Evolutionary conservation across 2,329 filamentous ascomycete genomes (phyloP).

Genomic region (Clonostachys solani): DNA sequence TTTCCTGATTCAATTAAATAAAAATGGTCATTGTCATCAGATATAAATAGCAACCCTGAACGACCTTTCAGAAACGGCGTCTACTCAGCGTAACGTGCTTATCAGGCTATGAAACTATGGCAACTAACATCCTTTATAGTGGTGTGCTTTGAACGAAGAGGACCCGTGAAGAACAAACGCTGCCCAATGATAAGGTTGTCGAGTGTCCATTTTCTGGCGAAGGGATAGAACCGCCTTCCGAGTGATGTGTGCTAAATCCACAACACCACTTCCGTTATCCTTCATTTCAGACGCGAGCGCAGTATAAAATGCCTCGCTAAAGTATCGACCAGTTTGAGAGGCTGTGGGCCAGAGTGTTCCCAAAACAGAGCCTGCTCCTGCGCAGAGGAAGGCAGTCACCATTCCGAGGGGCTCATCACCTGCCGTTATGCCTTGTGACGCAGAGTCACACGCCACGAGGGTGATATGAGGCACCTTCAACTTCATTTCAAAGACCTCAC

Average conservation of each 20-base stretch:
- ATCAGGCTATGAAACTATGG: too few species aligned
- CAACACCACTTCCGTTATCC: background rate
- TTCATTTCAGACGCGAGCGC: background rate
- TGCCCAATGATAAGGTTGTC: background rate
- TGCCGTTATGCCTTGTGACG: background rate
- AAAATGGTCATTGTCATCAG: too few species aligned
- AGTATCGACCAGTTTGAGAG: background rate
- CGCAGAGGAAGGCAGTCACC: background rate
- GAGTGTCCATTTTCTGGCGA: background rate
- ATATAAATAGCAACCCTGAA: too few species aligned
- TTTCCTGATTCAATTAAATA: too few species aligned
- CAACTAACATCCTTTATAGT: too few species aligned
- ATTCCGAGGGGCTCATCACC: conserved; percentile 2
- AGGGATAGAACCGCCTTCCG: background rate
- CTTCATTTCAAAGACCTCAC: background rate
- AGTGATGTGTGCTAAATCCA: background rate
- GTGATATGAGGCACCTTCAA: background rate
- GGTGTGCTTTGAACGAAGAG: background rate
- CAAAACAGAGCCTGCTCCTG: background rate
- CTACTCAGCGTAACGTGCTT: too few species aligned
- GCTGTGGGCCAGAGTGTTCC: conserved; percentile 12
- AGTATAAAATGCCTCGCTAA: background rate
- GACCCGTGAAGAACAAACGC: background rate
- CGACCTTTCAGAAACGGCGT: too few species aligned
- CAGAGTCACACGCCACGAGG: conserved; percentile 1